Conservation (phyloP, 257 asterid species). For the Coffea canephora region DNA sequence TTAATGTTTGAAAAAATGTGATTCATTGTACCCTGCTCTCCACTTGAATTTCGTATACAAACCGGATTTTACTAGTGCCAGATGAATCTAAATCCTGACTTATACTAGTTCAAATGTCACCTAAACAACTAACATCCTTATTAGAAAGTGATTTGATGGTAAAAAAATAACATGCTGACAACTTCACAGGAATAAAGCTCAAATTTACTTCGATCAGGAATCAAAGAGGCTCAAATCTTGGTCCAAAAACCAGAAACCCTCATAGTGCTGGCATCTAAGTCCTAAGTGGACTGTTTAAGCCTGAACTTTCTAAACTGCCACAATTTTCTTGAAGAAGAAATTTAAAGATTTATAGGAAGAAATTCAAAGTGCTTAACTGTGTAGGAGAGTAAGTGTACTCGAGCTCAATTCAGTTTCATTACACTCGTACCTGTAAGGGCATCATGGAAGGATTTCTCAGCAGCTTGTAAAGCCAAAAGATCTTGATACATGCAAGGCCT, state of each 20-base stretch:
- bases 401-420: too few species aligned
- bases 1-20: background rate
- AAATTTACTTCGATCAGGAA: background rate
- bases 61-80: background rate
- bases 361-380: too few species aligned
- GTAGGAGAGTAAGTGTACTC: too few species aligned
- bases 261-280: too few species aligned
- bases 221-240: background rate
- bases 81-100: background rate
- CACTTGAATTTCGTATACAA: too few species aligned
- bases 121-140: background rate
- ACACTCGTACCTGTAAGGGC: slow-evolving; percentile 35
- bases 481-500: slow-evolving; percentile 72
- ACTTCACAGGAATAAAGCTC: background rate
- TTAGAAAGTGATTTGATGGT: background rate
- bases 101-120: background rate
- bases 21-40: too few species aligned
- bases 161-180: too few species aligned
- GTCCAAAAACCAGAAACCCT: background rate
- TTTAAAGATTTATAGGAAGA: too few species aligned
- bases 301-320: background rate
- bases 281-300: background rate
- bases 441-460: slow-evolving; percentile 66
- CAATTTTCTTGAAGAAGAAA: too few species aligned
- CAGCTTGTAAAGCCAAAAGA: slow-evolving; percentile 66